phyloP scores from a whole-genome alignment of 192 early-diverging fungal species.

The Backusella parvicylindrica region DNA sequence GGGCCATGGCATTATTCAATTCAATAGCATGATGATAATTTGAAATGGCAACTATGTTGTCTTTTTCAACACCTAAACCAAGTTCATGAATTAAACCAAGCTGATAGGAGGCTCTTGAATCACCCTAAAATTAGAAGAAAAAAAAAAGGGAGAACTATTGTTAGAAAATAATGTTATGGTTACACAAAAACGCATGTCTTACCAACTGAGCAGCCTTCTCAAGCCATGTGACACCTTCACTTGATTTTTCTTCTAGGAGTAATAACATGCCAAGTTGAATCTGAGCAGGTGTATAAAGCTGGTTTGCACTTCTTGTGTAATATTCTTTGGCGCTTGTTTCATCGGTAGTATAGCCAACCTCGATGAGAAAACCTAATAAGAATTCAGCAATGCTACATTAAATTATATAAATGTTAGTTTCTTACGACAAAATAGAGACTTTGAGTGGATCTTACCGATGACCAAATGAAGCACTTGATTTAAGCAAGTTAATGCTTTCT shows the following conservation, averaged over 20 bases:
- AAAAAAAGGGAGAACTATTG: neutral
- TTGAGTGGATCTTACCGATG: slow-evolving; percentile 24
- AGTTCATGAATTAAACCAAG: slow-evolving; percentile 31
- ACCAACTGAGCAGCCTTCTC: slow-evolving; percentile 28
- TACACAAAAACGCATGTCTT: slow-evolving; percentile 7
- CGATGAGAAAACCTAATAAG: neutral
- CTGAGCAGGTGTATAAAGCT: slow-evolving; percentile 30
- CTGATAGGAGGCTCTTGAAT: slow-evolving; percentile 21
- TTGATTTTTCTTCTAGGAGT: slow-evolving; percentile 15
- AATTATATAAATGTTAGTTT: neutral
- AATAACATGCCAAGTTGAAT: slow-evolving; percentile 26
- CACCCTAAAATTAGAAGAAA: slow-evolving; percentile 16
- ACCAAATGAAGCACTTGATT: slow-evolving; percentile 25
- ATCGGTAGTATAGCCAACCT: slow-evolving; percentile 21
- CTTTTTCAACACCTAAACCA: slow-evolving; percentile 24
- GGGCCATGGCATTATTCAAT: slow-evolving; percentile 17
- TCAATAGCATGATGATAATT: slow-evolving; percentile 27
- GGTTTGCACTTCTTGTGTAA: slow-evolving; percentile 31
- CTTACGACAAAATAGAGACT: neutral
- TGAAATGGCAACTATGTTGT: slow-evolving; percentile 18
- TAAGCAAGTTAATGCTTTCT: slow-evolving; percentile 21
- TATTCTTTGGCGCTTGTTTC: slow-evolving; percentile 19
- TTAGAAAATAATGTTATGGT: neutral
- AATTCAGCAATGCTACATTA: slow-evolving; percentile 9
- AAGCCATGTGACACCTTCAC: slow-evolving; percentile 28